Evolutionary conservation across 768 basidiomycete species (phyloP).

Genomic region (Russula dissimulans): DNA sequence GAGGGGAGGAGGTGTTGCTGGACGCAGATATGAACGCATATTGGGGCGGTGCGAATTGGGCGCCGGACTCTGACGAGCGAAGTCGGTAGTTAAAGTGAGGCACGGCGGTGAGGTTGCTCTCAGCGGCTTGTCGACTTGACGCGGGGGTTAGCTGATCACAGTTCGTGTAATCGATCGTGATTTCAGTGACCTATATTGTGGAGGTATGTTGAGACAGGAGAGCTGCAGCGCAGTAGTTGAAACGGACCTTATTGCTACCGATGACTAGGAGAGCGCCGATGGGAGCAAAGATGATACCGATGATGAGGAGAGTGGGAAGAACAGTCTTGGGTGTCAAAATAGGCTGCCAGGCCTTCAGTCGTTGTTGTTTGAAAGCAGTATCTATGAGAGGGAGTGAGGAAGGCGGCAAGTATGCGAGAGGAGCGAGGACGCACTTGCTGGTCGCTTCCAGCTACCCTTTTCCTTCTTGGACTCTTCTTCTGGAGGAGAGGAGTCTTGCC

Average conservation of each 20-base stretch:
- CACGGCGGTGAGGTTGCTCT: constrained; percentile 41
- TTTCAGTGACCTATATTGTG: constrained; percentile 64
- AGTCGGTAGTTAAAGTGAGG: constrained; percentile 60
- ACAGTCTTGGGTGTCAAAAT: constrained; percentile 98
- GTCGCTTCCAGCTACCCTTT: constrained; percentile 77
- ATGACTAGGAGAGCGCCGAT: constrained; percentile 93
- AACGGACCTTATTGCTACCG: constrained; percentile 60
- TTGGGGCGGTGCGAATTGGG: constrained; percentile 43
- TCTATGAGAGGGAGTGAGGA: constrained; percentile 40
- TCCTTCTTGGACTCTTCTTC: constrained; percentile 55
- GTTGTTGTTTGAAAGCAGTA: constrained; percentile 98
- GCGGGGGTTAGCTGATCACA: constrained; percentile 60
- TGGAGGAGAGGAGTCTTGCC: constrained; percentile 17
- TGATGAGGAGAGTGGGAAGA: constrained; percentile 89
- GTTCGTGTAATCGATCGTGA: constrained; percentile 90
- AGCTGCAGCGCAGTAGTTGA: background rate
- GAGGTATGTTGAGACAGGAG: background rate
- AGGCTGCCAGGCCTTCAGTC: constrained; percentile 99
- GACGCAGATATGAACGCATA: constrained; percentile 63
- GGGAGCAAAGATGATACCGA: constrained; percentile 91
- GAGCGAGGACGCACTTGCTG: constrained; percentile 55
- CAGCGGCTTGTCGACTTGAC: constrained; percentile 31
- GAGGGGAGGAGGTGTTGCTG: constrained; percentile 33
- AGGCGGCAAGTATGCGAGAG: constrained; percentile 14
- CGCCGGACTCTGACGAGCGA: constrained; percentile 45